Base-by-base conservation (phyloP, 768 basidiomycete species). In the Phylloporus rhodoxanthus region DNA sequence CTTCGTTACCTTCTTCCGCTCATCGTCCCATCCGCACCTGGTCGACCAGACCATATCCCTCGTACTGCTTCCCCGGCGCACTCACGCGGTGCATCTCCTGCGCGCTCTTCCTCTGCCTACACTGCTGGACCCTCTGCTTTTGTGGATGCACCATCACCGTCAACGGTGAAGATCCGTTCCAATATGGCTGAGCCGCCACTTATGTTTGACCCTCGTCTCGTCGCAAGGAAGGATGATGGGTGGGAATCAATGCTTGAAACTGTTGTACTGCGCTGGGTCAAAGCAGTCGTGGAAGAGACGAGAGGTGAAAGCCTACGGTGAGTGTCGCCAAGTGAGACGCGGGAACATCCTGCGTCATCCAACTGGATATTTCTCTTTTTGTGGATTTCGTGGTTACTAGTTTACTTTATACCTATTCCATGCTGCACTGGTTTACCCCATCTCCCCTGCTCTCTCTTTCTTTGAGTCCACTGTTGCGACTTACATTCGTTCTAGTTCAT, bases 171-270 rank as follows among this genome's bases (percentile, higher is more conserved):
- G 42, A 46, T 64, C 25, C 70, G 72, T 20, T 76, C 75, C 50
- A 63, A 70, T 17, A 59, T 67, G 9, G 57, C 69, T 4, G 79
- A 80, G 47, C 71, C 76, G 0, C 71, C 78, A 0, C 65, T 88
- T 26, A 47, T 73, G 5, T 93, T 95, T 54, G 89, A 93, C 59
- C 80, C 87, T 0, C 77, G 78, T 39, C 65, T 81, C 2, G 79
- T 93, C 2, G 91, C 90, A 25, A 73, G 80, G 50, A 80, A 75
- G 49, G 90, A 86, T 10, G 74, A 77, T 0, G 89, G 86, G 0
- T 95, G 91, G 91, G 84, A 90, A 48, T 70, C 71, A 21, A 89
- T 91, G 85, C 72, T 95, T 5, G 81, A 86, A 62, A 58, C 58
- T 19, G 75, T 80, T 0, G 67, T 91, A 10, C 41, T 78, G 36